Conservation (phyloP, 2,329 filamentous ascomycete genomes). For the Teratosphaeria nubilosa region DNA sequence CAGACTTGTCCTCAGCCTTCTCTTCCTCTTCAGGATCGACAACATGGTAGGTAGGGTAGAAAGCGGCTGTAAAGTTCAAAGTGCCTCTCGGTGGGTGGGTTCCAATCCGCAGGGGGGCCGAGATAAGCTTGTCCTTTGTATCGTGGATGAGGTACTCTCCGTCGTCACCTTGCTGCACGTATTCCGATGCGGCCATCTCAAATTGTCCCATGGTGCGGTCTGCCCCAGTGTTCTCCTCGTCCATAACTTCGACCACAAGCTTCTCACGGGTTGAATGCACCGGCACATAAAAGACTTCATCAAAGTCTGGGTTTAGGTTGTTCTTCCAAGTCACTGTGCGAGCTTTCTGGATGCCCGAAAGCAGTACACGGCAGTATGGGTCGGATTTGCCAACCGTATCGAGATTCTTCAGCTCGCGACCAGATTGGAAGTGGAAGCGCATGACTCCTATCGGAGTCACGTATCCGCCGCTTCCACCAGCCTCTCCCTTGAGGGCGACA, state of each 20-base stretch:
- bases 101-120: constrained; percentile 63
- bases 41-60: constrained; percentile 81
- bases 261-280: constrained; percentile 78
- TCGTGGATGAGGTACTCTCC: constrained; percentile 77
- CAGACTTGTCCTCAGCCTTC: constrained; percentile 26
- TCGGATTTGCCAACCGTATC: constrained; percentile 96
- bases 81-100: constrained; percentile 67
- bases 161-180: constrained; percentile 63
- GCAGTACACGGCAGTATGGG: constrained; percentile 77
- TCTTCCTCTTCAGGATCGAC: constrained; percentile 83
- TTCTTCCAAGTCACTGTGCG: constrained; percentile 94
- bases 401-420: constrained; percentile 74
- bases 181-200: constrained; percentile 69
- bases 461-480: constrained; percentile 75
- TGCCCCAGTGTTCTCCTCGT: constrained; percentile 82
- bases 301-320: constrained; percentile 89
- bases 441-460: constrained; percentile 89
- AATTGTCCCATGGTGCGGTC: constrained; percentile 78
- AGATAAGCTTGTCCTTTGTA: constrained; percentile 52
- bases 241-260: constrained; percentile 87
- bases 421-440: constrained; percentile 82
- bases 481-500: constrained; percentile 70
- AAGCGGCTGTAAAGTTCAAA: constrained; percentile 72
- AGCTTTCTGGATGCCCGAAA: constrained; percentile 83
- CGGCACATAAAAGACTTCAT: constrained; percentile 90